phyloP scores from a whole-genome alignment of 2,329 filamentous ascomycete genomes.

The Microdochium nivale region DNA sequence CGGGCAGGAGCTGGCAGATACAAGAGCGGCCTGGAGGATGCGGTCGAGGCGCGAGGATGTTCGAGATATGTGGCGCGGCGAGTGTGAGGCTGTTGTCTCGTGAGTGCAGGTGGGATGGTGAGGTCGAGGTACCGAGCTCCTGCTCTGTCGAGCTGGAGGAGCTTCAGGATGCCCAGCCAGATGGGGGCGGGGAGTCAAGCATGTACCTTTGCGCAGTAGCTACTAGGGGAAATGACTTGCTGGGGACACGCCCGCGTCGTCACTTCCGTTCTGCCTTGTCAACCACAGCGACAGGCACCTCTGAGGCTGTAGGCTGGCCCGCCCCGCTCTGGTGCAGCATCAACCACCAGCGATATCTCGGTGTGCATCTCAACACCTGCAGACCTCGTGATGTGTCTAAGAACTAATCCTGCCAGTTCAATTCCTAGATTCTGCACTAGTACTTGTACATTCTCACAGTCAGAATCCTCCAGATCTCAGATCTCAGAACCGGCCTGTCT shows the following conservation, averaged over 20 bases:
- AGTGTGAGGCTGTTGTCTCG: neutral
- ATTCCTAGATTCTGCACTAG: no score
- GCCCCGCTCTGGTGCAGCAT: neutral
- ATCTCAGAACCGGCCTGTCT: conserved; percentile 6
- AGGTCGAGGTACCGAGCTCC: neutral
- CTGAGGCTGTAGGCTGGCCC: neutral
- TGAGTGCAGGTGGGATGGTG: neutral
- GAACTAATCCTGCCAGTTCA: no score
- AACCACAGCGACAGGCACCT: neutral
- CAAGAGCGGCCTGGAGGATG: no score
- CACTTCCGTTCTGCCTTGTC: neutral
- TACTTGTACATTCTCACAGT: no score
- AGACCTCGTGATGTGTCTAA: no score
- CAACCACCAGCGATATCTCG: neutral
- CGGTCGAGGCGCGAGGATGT: neutral
- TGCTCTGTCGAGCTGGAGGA: neutral
- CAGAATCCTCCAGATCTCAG: no score
- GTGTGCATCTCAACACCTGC: no score
- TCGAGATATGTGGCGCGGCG: neutral
- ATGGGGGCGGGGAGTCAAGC: neutral
- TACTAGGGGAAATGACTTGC: neutral
- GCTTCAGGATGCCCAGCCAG: neutral
- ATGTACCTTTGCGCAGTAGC: neutral
- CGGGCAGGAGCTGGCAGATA: no score
- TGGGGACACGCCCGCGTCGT: neutral